Evolutionary conservation across 192 early-diverging fungal species (phyloP).

Genomic region (Mortierella claussenii): DNA sequence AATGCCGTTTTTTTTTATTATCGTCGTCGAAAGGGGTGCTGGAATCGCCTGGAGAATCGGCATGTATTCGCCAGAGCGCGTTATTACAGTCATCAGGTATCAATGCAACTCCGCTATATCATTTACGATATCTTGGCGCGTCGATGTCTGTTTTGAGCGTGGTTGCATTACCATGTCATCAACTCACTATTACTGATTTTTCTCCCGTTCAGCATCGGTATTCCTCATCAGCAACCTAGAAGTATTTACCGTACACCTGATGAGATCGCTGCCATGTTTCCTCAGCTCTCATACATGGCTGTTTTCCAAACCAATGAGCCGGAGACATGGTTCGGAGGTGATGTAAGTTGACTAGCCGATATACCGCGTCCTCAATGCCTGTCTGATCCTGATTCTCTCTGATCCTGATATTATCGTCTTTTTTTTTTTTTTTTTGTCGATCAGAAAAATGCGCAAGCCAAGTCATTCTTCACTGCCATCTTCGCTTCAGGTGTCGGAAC

Average conservation of each 20-base stretch:
- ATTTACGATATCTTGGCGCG: neutral
- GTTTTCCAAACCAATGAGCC: neutral
- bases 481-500: neutral
- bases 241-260: neutral
- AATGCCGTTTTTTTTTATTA: conserved; percentile 6
- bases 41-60: conserved; percentile 63
- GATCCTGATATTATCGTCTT: too few relatives aligned
- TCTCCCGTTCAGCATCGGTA: conserved; percentile 9
- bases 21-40: conserved; percentile 62
- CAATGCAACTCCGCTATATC: neutral
- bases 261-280: neutral
- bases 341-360: too few relatives aligned
- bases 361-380: too few relatives aligned
- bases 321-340: conserved; percentile 8
- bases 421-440: neutral
- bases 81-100: conserved; percentile 56
- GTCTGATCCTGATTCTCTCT: too few relatives aligned
- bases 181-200: neutral
- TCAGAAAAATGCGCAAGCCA: neutral
- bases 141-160: neutral
- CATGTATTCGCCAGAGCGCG: conserved; percentile 68
- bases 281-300: conserved; percentile 9
- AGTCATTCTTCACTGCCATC: neutral
- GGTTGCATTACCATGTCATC: too few relatives aligned
- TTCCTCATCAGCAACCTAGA: neutral